Evolutionary conservation across 1,284 basidiomycete species (phyloP), one percentile per base, ranked within the genome.

Genomic region (Hymenochaete sp.): DNA sequence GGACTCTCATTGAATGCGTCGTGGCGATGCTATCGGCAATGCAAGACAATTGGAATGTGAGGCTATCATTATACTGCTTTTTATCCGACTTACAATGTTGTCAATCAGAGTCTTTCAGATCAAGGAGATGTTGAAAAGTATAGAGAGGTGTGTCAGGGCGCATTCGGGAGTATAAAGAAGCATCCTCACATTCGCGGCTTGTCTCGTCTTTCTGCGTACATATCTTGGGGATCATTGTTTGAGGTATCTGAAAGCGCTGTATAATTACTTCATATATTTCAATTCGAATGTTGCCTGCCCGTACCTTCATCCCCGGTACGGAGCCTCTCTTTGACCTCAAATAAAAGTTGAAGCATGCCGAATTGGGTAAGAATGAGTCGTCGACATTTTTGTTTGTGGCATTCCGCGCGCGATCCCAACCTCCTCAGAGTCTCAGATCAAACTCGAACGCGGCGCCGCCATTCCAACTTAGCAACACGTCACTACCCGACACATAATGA

Each of bases 1-100:
- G 32, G 31, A 41, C 13, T 39, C 10, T 43, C 25, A 27, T 40
- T 27, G 41, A 48, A 38, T 39, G 38, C 22, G 29, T 48, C 7
- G 36, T 50, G 18, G 18, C 25, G 16, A 50, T 50, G 45, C 33
- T 47, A 10, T 45, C 49, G 26, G 26, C 49, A 10, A 40, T 51
- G 49, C 40, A 40, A 36, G 49, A 51, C 22, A 44, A 44, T 21
- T 46, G 35, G 32, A 29, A 43, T 32, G 48, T 38, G 13, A 35
- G n/a, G n/a, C n/a, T n/a, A n/a, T n/a, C n/a, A n/a, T n/a, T n/a
- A n/a, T n/a, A n/a, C n/a, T n/a, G n/a, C n/a, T n/a, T n/a, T n/a
- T n/a, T n/a, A n/a, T n/a, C n/a, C n/a, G n/a, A n/a, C n/a, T n/a
- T n/a, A n/a, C n/a, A n/a, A n/a, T n/a, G n/a, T n/a, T n/a, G n/a